Percentiles rank a stretch among this genome's conserved stretches.
Conservation (phyloP, 441 rosid species). For the Rhodomyrtus psidioides region DNA sequence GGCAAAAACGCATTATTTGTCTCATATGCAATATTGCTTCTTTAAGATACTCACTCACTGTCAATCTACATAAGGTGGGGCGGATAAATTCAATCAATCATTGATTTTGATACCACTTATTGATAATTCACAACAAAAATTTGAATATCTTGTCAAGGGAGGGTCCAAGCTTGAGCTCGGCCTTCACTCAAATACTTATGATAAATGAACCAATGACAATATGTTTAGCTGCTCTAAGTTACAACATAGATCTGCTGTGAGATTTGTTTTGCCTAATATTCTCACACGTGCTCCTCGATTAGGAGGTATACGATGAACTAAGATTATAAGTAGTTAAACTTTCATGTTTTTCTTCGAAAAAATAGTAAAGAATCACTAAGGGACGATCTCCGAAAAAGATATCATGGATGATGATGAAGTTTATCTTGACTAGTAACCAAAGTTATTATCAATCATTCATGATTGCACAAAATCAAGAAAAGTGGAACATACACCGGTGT, state of each 20-base stretch:
- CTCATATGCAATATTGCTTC: not conserved
- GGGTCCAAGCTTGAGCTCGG: not conserved
- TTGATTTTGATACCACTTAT: not conserved
- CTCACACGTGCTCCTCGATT: not conserved
- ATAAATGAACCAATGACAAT: not conserved
- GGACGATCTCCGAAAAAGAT: not conserved
- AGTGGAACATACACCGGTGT: no score
- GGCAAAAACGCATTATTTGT: not conserved
- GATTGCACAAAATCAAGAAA: not conserved
- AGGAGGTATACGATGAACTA: not conserved
- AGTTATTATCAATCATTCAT: not conserved
- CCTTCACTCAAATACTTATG: not conserved
- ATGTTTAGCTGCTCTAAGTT: not conserved
- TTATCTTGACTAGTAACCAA: no score
- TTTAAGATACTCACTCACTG: not conserved
- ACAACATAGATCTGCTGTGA: not conserved
- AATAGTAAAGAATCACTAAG: not conserved
- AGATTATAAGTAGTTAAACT: not conserved
- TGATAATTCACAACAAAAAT: not conserved
- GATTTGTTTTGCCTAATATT: not conserved
- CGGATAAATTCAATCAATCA: not conserved
- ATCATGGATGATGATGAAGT: no score
- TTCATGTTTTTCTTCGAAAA: not conserved
- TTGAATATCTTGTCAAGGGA: fast-evolving
- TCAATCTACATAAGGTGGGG: not conserved